Percentiles rank a stretch among this genome's conserved stretches.
These are phyloP conservation scores for Hyphopichia buzzinii DNA, from an alignment of 1,139 yeast species.

Conservation along the genomic window DNA sequence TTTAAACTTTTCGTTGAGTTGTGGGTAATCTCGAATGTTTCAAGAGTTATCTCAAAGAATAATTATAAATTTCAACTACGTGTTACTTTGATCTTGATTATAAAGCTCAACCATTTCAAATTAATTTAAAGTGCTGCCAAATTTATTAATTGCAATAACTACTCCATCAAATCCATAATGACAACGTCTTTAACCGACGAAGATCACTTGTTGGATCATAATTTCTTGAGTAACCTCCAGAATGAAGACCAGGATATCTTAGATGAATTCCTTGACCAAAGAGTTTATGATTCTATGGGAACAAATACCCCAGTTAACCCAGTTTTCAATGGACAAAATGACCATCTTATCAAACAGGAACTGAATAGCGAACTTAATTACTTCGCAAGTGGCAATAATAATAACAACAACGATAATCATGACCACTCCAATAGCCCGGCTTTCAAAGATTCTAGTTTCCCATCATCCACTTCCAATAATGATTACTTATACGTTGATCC, in stretches of 20 bases:
- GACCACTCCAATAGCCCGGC: background rate
- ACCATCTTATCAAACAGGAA: slow-evolving; percentile 6
- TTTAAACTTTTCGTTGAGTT: too few species aligned
- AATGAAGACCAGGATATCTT: slow-evolving; percentile 41
- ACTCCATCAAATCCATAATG: slow-evolving; percentile 3
- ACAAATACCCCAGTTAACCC: slow-evolving; percentile 21
- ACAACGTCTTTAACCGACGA: slow-evolving; percentile 12
- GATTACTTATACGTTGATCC: slow-evolving; percentile 24
- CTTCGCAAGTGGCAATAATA: background rate
- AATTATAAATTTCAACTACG: too few species aligned
- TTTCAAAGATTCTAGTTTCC: background rate
- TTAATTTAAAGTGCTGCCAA: too few species aligned
- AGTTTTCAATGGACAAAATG: slow-evolving; percentile 13
- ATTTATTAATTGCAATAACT: too few species aligned
- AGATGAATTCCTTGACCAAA: slow-evolving; percentile 58
- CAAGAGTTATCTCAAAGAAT: too few species aligned
- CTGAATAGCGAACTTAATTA: slow-evolving; percentile 1
- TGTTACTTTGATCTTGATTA: too few species aligned
- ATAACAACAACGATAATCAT: background rate
- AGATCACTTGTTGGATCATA: slow-evolving; percentile 9
- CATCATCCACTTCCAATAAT: slow-evolving; percentile 11
- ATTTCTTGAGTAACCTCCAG: slow-evolving; percentile 8
- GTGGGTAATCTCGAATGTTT: too few species aligned
- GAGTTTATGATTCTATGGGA: slow-evolving; percentile 46
- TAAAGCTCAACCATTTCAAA: too few species aligned